Evolutionary conservation across 441 rosid species (phyloP).

Genomic region (Syzygium malaccense): DNA sequence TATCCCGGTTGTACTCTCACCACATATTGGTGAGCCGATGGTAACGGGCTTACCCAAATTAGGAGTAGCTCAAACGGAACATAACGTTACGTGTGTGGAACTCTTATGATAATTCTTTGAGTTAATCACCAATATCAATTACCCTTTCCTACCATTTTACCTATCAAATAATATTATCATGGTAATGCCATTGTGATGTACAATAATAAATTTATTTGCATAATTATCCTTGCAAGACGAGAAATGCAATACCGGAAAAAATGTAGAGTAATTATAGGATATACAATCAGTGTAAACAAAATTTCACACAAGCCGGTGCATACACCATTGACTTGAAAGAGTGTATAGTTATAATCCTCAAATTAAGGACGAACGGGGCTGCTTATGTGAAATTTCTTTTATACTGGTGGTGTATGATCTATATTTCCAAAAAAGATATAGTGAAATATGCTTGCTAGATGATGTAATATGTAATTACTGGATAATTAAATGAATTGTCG

Average conservation of each 20-base stretch:
- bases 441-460: neutral
- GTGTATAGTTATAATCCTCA: neutral
- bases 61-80: neutral
- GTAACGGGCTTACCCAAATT: fast-evolving
- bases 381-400: neutral
- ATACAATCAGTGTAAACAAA: neutral
- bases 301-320: neutral
- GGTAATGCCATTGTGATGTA: neutral
- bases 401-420: neutral
- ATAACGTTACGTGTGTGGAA: fast-evolving
- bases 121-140: fast-evolving
- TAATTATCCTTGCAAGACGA: neutral
- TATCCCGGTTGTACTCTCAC: fast-evolving
- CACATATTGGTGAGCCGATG: neutral
- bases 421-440: neutral
- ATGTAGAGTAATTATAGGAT: neutral
- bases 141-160: fast-evolving
- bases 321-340: neutral
- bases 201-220: neutral
- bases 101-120: neutral
- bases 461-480: neutral
- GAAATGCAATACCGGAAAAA: neutral
- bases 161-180: neutral
- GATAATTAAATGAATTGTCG: neutral
- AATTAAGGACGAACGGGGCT: neutral